Percentiles rank a stretch among this genome's conserved stretches.
phyloP scores from a whole-genome alignment of 345 rosid genomes.

The Salix caprea region DNA sequence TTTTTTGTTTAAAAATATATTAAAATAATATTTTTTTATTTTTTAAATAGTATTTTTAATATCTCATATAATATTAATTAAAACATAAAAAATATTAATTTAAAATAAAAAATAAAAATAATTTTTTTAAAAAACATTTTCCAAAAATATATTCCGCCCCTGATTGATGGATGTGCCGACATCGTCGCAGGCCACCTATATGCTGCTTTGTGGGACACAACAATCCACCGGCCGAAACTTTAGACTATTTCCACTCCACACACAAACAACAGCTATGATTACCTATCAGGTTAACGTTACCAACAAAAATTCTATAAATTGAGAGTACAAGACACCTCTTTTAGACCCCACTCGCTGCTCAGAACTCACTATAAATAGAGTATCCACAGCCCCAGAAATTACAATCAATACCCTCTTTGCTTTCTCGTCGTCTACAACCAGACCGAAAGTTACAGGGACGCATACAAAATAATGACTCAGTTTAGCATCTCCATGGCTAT shows the following conservation, averaged over 20 bases:
- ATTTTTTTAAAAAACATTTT: no score
- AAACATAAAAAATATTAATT: no score
- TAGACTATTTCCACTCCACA: no score
- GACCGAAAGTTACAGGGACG: no score
- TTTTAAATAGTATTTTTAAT: no score
- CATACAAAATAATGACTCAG: conserved; percentile 22
- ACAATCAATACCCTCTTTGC: neutral
- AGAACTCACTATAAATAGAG: neutral
- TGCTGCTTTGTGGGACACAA: neutral
- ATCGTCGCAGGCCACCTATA: neutral
- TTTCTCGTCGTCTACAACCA: neutral
- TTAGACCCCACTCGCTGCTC: neutral
- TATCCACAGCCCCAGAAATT: neutral
- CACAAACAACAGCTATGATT: neutral
- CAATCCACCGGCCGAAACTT: neutral
- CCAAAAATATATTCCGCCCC: no score
- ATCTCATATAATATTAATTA: no score
- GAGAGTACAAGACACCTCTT: neutral
- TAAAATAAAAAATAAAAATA: no score
- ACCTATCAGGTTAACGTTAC: conserved; percentile 8
- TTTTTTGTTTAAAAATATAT: no score
- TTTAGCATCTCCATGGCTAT: conserved; percentile 19
- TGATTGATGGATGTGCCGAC: neutral
- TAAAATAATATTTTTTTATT: no score
- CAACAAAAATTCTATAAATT: neutral